Evolutionary conservation across 1,139 yeast species (phyloP), one percentile per base, ranked within the genome.

Genomic region (Scheffersomyces illinoinensis): DNA sequence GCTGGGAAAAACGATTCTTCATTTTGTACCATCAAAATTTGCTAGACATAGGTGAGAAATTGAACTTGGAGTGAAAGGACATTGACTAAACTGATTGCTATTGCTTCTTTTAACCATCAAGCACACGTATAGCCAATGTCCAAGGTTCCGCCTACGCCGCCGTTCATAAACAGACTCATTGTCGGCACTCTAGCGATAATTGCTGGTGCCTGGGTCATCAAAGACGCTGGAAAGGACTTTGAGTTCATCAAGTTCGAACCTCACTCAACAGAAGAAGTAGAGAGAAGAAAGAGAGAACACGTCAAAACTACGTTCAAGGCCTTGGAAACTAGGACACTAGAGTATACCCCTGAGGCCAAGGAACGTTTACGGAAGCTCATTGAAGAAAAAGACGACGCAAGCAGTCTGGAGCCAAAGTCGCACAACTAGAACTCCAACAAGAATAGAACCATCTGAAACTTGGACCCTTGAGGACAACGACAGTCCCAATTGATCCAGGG

Each of bases 261-360:
- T 2, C 78, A 71, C 60, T 66, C 76, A 10, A 70, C 72, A 2
- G 83, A 78, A 60, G 84, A 81, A 67, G 63, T 79, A 12, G 82
- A 77, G 59, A 63, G 77, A 54, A 67, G 84, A 56, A 73, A 74
- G 61, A 63, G 65, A 56, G 82, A 80, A 52, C 68, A 76, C 24
- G 60, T 72, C 3, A 77, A 78, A 1, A 57, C 77, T 51, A 56
- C 66, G 23, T 72, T 80, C 66, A 73, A 66, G 54, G 70, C 73
- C n/a, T 63, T 72, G 56, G 82, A 79, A 18, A 68, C 76, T 1
- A 63, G 78, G 23, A 78, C 83, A 0, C 71, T 80, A 63, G 80
- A 79, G 47, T 79, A 77, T 59, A 80, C 78, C 1, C 82, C 82
- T 0, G 84, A 81, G 61, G 84, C 83, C 5, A 77, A 78, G 62